Evolutionary conservation across 2,329 filamentous ascomycete species (phyloP).

Genomic region (Xylariaceae sp.): DNA sequence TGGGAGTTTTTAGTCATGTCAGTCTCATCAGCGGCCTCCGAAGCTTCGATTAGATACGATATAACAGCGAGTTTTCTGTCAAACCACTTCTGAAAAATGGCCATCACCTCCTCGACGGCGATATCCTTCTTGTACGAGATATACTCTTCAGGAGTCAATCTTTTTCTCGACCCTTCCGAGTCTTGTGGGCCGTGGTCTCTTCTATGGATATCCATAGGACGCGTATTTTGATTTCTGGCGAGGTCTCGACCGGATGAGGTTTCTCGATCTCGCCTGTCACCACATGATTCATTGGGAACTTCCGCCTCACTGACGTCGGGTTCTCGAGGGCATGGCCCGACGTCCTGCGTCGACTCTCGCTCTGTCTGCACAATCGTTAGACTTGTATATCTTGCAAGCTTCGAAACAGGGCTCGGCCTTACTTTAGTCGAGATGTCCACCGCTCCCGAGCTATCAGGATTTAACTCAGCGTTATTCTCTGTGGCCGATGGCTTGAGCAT

Average conservation of each 20-base stretch:
- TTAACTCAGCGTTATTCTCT: conserved; percentile 14
- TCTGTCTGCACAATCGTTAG: conserved; percentile 2
- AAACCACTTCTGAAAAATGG: conserved; percentile 27
- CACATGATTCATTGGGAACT: conserved; percentile 19
- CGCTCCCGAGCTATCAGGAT: conserved; percentile 12
- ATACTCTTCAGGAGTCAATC: conserved; percentile 28
- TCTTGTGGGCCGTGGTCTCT: conserved; percentile 22
- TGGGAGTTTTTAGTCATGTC: conserved; percentile 8
- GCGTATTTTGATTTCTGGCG: conserved; percentile 1
- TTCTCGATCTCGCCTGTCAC: conserved; percentile 17
- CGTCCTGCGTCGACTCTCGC: conserved; percentile 12
- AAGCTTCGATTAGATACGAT: conserved; percentile 27
- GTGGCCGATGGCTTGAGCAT: conserved; percentile 26
- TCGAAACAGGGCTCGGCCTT: not conserved
- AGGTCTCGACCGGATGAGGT: conserved; percentile 14
- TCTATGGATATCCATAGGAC: conserved; percentile 27
- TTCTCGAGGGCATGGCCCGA: conserved; percentile 20
- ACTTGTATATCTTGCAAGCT: not conserved
- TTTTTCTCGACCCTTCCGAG: conserved; percentile 20
- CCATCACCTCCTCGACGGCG: conserved; percentile 27
- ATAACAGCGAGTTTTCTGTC: conserved; percentile 29
- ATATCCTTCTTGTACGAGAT: conserved; percentile 26
- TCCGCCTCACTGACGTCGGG: conserved; percentile 18
- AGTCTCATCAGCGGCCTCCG: conserved; percentile 22
- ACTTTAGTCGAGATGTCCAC: conserved; percentile 7